Evolutionary conservation across 108 stramenopile genomes (phyloP).

Genomic region (Nitzschia sp.): DNA sequence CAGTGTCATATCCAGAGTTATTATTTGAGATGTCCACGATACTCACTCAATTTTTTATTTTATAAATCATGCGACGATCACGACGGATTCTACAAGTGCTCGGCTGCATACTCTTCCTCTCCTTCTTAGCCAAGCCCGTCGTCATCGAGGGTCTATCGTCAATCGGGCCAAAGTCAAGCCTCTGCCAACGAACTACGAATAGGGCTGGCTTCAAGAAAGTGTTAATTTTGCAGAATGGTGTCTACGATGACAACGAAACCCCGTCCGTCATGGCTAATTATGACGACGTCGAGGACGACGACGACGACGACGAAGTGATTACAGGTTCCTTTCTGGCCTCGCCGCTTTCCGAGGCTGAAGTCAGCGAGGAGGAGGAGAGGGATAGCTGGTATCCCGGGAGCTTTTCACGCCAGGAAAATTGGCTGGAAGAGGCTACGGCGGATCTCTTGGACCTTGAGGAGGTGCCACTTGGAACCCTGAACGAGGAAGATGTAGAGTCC

Average conservation of each 20-base stretch:
- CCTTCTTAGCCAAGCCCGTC: background rate
- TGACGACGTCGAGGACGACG: slow-evolving; percentile 1
- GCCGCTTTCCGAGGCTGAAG: background rate
- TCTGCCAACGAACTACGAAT: too few relatives aligned
- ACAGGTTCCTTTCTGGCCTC: background rate
- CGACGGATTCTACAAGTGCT: too few relatives aligned
- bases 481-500: slow-evolving; percentile 58
- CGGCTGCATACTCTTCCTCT: too few relatives aligned
- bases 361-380: background rate
- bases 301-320: background rate
- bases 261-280: background rate
- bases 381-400: background rate
- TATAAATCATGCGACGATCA: too few relatives aligned
- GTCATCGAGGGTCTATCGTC: background rate
- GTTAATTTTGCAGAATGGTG: background rate
- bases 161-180: too few relatives aligned
- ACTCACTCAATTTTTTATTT: too few relatives aligned
- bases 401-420: slow-evolving; percentile 21
- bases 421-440: slow-evolving; percentile 46
- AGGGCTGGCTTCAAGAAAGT: too few relatives aligned
- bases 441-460: slow-evolving; percentile 18
- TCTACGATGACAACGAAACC: background rate
- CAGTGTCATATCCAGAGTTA: too few relatives aligned
- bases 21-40: too few relatives aligned
- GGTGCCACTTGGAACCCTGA: slow-evolving; percentile 43